Evolutionary conservation across 148 eudicot genomes (phyloP), one percentile per base, ranked within the genome.

Genomic region (Linanthus parryae): DNA sequence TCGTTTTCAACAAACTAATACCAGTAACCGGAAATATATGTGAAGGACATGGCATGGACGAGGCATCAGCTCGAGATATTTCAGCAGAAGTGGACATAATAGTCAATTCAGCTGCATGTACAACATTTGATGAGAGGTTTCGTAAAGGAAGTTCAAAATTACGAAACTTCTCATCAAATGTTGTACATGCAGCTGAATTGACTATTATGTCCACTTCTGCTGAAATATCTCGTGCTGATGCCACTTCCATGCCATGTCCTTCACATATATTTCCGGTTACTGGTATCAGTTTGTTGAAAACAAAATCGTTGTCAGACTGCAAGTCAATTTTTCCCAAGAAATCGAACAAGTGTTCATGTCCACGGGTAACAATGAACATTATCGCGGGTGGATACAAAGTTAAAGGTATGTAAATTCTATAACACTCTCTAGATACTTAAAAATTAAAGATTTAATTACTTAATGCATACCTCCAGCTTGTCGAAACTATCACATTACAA

Each of bases 301-400:
- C 11, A 43, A 29, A 57, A n/a, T 19, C 51, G 17, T 57, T 39
- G 10, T 27, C 43, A 0, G 50, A 57, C 29, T 44, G 21, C 35
- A 38, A 49, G 44, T 57, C 39, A 4, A 38, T 20, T 57, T 43
- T 25, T 34, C 22, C 15, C 26, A 57, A 15, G 23, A 16, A 17
- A 38, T 57, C 73, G 86, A 18, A 82, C 86, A 23, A 70, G 65
- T 6, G 66, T 81, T n/a, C 62, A 76, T 3, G n/a, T n/a, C n/a
- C n/a, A 52, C 53, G n/a, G 77, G 86, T 28, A 68, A 67, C n/a
- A 56, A 52, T n/a, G 64, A 46, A 39, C 73, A 81, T 9, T 56
- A 73, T 17, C 77, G 80, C 2, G 86, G 82, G 39, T 76, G 82
- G 82, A 68, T 80, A 9, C 70, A 80, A 64, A 77, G 82, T 28